These are phyloP conservation scores for Polygonum maritimum DNA, from an alignment of 148 eudicot genomes.

Conservation along the genomic window DNA sequence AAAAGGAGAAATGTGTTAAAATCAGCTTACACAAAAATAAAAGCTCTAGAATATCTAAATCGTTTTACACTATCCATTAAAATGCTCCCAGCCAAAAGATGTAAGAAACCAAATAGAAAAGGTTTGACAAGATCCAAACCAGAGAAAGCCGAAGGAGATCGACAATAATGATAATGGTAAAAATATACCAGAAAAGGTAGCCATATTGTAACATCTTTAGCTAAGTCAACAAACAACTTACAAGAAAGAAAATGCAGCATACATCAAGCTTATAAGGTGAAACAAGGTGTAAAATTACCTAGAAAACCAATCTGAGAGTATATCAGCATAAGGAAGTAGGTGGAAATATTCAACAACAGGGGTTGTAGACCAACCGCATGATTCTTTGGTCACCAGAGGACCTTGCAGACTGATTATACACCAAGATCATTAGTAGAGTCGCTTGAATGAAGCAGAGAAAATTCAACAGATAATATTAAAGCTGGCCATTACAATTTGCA, in stretches of 20 bases:
- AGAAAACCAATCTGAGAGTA: constrained; percentile 41
- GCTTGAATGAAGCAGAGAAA: not conserved
- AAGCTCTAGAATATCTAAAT: not conserved
- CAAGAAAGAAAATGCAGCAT: not conserved
- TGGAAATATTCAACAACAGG: constrained; percentile 63
- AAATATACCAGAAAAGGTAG: not conserved
- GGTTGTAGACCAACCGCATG: constrained; percentile 40
- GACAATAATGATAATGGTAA: too few relatives aligned
- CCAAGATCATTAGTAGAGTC: not conserved
- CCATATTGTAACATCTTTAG: not conserved
- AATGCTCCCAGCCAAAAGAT: not conserved
- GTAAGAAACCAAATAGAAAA: not conserved
- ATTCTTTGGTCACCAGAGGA: constrained; percentile 45
- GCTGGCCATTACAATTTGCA: not conserved
- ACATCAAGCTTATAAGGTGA: not conserved
- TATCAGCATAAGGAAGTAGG: constrained; percentile 64
- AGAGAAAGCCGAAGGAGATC: not conserved
- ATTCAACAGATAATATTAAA: not conserved
- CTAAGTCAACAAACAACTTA: not conserved
- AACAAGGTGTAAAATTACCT: constrained; percentile 31
- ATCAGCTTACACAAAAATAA: not conserved
- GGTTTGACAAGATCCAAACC: not conserved
- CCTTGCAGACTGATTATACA: constrained; percentile 52
- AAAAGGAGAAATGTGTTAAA: not conserved
- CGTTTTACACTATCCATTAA: not conserved